A percentile compares a stretch with the other conserved stretches of the same genome.
These are phyloP conservation scores for Chlorella sorokiniana DNA, from an alignment of 139 green algal genomes.

Conservation along the genomic window DNA sequence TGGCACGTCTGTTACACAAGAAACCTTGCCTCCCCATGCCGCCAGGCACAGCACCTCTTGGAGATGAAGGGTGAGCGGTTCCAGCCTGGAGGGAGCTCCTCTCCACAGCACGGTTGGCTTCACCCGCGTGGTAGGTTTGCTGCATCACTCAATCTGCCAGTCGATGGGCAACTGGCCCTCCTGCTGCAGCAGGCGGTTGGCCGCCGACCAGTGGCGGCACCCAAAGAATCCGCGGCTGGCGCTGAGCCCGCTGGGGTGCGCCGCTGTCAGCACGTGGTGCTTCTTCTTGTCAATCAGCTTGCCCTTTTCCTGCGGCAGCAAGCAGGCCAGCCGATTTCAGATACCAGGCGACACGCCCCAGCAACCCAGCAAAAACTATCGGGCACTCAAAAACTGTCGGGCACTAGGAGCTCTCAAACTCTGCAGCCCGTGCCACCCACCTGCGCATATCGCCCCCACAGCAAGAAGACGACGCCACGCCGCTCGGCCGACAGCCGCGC, in stretches of 20 bases:
- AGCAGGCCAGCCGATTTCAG: background rate
- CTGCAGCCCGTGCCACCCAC: slow-evolving; percentile 13
- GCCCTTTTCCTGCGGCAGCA: slow-evolving; percentile 47
- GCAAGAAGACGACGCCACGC: slow-evolving; percentile 85
- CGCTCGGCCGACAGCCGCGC: slow-evolving; percentile 61
- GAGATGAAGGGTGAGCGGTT: no score
- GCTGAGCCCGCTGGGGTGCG: slow-evolving; percentile 79
- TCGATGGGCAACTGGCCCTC: slow-evolving; percentile 77
- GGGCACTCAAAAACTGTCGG: background rate
- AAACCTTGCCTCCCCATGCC: no score
- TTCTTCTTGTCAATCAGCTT: slow-evolving; percentile 55
- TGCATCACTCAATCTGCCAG: slow-evolving; percentile 70
- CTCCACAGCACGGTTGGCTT: no score
- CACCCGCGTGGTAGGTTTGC: no score
- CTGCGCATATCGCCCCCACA: slow-evolving; percentile 88
- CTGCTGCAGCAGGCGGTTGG: slow-evolving; percentile 75
- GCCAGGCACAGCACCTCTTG: no score
- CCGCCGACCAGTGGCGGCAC: slow-evolving; percentile 83
- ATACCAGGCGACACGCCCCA: background rate
- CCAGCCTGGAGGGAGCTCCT: no score
- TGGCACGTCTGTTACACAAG: no score
- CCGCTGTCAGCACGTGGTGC: slow-evolving; percentile 74
- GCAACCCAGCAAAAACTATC: background rate
- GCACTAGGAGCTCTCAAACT: no score
- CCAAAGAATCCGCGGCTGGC: slow-evolving; percentile 87